Evolutionary conservation across 371 early-diverging fungal species (phyloP).

Genomic region (Rhizomucor miehei): DNA sequence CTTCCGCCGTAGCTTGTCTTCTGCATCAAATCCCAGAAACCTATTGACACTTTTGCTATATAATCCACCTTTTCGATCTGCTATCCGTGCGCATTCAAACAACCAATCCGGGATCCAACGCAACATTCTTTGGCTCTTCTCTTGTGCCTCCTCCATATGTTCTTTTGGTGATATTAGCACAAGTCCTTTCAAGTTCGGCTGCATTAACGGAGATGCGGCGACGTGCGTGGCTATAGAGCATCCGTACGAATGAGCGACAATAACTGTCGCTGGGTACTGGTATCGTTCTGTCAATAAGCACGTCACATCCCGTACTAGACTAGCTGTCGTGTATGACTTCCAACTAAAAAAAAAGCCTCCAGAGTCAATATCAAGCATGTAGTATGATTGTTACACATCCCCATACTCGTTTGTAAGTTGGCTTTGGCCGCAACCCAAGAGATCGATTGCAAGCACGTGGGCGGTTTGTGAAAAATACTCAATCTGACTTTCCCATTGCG

Average conservation of each 20-base stretch:
- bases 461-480: slow-evolving; percentile 66
- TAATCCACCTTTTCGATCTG: slow-evolving; percentile 64
- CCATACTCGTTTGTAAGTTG: slow-evolving; percentile 29
- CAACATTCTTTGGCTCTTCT: slow-evolving; percentile 29
- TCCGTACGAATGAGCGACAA: slow-evolving; percentile 72
- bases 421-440: slow-evolving; percentile 68
- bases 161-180: slow-evolving; percentile 66
- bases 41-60: slow-evolving; percentile 61
- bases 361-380: too few relatives aligned
- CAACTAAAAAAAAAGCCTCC: slow-evolving; percentile 35
- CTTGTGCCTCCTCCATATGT: slow-evolving; percentile 43
- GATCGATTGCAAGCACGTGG: slow-evolving; percentile 66
- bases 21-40: slow-evolving; percentile 45
- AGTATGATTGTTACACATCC: background rate
- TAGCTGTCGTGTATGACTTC: slow-evolving; percentile 54
- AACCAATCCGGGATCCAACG: slow-evolving; percentile 54
- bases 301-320: slow-evolving; percentile 53
- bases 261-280: slow-evolving; percentile 55
- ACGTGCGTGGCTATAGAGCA: slow-evolving; percentile 60
- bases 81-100: slow-evolving; percentile 49
- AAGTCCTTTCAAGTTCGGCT: slow-evolving; percentile 46
- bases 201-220: slow-evolving; percentile 34
- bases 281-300: slow-evolving; percentile 54
- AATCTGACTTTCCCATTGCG: slow-evolving; percentile 67
- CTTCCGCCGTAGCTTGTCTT: slow-evolving; percentile 38